phyloP scores from a whole-genome alignment of 192 early-diverging fungal species.

The Coemansia sp. region DNA sequence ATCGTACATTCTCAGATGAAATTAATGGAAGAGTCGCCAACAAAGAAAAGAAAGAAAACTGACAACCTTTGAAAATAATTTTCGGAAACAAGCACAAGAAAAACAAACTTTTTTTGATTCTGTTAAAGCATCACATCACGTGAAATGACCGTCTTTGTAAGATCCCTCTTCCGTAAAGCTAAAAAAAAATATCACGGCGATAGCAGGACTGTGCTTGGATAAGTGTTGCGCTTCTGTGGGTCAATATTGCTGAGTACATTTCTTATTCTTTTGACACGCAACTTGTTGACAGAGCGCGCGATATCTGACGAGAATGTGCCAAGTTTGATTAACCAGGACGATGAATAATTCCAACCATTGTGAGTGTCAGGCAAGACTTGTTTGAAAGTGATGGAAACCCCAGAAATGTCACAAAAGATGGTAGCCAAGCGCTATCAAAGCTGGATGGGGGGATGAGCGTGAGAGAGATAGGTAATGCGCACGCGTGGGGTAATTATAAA shows the following conservation, averaged over 20 bases:
- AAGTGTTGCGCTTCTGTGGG: no score
- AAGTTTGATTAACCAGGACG: neutral
- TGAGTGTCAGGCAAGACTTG: neutral
- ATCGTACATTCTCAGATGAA: slow-evolving; percentile 18
- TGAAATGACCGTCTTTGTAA: no score
- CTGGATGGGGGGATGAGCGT: neutral
- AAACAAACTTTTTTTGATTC: no score
- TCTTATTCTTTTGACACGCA: neutral
- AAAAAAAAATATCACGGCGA: no score
- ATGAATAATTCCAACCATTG: neutral
- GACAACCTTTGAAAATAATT: no score
- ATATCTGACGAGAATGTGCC: neutral
- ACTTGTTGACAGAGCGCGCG: neutral
- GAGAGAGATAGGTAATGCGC: neutral
- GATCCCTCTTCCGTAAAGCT: no score
- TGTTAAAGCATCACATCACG: no score
- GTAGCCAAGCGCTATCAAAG: no score
- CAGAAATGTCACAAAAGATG: neutral
- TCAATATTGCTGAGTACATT: neutral
- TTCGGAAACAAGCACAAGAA: no score
- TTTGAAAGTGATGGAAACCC: neutral
- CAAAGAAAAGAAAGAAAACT: neutral
- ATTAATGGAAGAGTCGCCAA: neutral
- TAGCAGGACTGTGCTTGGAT: no score
- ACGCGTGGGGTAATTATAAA: neutral